Conservation (phyloP, 768 basidiomycete species). For the Leucocoprinus sp. region DNA sequence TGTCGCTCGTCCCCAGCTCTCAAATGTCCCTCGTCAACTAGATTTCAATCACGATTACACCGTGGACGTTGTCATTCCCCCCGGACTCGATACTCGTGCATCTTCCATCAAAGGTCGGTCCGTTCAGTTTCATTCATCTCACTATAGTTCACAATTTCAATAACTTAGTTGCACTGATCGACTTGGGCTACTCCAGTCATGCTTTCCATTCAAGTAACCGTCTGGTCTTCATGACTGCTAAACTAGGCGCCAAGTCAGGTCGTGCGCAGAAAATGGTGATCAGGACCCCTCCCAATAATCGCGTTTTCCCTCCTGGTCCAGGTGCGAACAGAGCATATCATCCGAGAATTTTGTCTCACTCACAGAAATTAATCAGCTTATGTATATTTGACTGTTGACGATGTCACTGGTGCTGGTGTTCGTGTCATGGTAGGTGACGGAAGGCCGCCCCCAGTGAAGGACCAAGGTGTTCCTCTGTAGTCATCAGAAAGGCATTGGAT, state of each 20-base stretch:
- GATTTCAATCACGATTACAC: conserved; percentile 28
- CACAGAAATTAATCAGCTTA: conserved; percentile 14
- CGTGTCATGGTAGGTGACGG: conserved; percentile 33
- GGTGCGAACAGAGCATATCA: conserved; percentile 14
- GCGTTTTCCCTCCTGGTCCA: conserved; percentile 33
- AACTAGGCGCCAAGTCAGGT: conserved; percentile 16
- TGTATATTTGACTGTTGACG: conserved; percentile 24
- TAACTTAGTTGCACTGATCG: conserved; percentile 27
- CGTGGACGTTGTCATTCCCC: conserved; percentile 25
- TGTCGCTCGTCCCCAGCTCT: conserved; percentile 24
- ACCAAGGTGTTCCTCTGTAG: conserved; percentile 21
- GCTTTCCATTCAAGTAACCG: conserved; percentile 32
- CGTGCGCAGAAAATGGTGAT: conserved; percentile 26
- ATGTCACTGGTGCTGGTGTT: conserved; percentile 29
- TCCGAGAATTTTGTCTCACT: not conserved
- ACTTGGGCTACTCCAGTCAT: conserved; percentile 35
- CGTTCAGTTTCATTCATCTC: not conserved
- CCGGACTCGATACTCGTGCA: conserved; percentile 17
- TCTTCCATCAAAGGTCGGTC: conserved; percentile 24
- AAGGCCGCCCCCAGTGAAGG: conserved; percentile 27
- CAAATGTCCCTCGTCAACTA: conserved; percentile 27
- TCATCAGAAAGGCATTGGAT: too few species aligned
- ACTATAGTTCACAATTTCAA: not conserved
- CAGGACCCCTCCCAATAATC: conserved; percentile 27
- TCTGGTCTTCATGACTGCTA: conserved; percentile 28